Evolutionary conservation across 1,284 basidiomycete genomes (phyloP).

Genomic region (Hemileia vastatrix): DNA sequence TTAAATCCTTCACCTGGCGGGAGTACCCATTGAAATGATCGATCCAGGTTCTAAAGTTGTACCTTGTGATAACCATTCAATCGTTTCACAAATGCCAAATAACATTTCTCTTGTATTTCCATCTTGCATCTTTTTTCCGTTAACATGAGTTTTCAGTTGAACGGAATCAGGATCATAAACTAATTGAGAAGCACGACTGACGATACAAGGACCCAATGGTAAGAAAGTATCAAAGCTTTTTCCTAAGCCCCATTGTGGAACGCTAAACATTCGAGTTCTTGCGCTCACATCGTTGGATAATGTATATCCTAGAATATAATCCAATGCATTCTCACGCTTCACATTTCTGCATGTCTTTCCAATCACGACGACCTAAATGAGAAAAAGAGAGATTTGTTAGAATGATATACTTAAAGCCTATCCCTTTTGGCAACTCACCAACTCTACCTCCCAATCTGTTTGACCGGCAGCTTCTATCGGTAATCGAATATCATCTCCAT

Average conservation of each 20-base stretch:
- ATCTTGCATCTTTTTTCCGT: conserved; percentile 60
- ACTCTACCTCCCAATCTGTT: conserved; percentile 80
- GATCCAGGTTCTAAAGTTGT: conserved; percentile 74
- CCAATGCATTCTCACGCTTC: conserved; percentile 60
- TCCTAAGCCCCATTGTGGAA: too few relatives aligned
- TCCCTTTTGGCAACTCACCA: too few relatives aligned
- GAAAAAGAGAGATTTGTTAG: too few relatives aligned
- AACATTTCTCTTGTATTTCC: conserved; percentile 53
- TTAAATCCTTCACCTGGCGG: too few relatives aligned
- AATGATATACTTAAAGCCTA: too few relatives aligned
- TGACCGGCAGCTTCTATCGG: too few relatives aligned
- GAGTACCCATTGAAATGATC: conserved; percentile 69
- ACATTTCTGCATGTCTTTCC: conserved; percentile 70
- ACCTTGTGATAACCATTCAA: conserved; percentile 71
- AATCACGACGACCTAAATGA: conserved; percentile 74
- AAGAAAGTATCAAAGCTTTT: conserved; percentile 40
- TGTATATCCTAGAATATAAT: conserved; percentile 72
- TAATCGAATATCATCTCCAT: too few relatives aligned
- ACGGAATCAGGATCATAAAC: conserved; percentile 63
- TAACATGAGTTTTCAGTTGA: conserved; percentile 58
- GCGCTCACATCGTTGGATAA: conserved; percentile 56
- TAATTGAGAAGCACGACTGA: conserved; percentile 55
- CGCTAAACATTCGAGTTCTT: conserved; percentile 21
- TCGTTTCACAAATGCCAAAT: conserved; percentile 54
- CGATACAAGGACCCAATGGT: conserved; percentile 65